Percentiles rank a stretch among this genome's conserved stretches.
phyloP scores from a whole-genome alignment of 805 yeast genomes.

The Wickerhamomyces alni region DNA sequence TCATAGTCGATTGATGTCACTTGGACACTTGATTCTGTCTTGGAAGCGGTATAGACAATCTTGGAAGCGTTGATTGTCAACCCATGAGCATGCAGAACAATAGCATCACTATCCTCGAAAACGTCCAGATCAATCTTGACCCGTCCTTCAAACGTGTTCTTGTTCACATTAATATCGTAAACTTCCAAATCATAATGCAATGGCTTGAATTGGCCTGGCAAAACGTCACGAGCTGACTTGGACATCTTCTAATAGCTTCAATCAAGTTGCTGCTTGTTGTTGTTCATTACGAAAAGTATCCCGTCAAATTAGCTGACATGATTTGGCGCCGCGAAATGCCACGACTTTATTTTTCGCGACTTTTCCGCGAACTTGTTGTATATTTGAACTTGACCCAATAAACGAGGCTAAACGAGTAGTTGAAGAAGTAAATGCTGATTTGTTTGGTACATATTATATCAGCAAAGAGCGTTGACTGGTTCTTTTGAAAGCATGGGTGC shows the following conservation, averaged over 20 bases:
- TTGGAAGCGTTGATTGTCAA: conserved; percentile 46
- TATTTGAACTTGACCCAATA: too few species aligned
- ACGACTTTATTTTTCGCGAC: too few species aligned
- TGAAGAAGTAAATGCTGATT: too few species aligned
- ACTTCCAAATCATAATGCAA: conserved; percentile 59
- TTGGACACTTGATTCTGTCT: conserved; percentile 17
- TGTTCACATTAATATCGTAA: conserved; percentile 51
- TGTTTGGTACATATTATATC: too few species aligned
- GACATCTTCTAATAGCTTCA: not conserved
- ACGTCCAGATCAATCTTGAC: conserved; percentile 49
- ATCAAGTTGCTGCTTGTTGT: not conserved
- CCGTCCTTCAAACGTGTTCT: conserved; percentile 52
- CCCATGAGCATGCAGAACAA: conserved; percentile 56
- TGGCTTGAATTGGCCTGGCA: conserved; percentile 65
- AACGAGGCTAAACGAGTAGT: too few species aligned
- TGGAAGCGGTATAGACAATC: conserved; percentile 31
- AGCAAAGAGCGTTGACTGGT: too few species aligned
- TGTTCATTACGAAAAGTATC: too few species aligned
- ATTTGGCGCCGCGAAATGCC: too few species aligned
- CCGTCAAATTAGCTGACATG: too few species aligned
- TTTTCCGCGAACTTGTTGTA: too few species aligned
- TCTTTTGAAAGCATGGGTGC: too few species aligned
- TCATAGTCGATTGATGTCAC: conserved; percentile 33
- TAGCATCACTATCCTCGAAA: conserved; percentile 37
- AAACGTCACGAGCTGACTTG: conserved; percentile 30